Evolutionary conservation across 148 eudicot species (phyloP).

Genomic region (Silene latifolia): DNA sequence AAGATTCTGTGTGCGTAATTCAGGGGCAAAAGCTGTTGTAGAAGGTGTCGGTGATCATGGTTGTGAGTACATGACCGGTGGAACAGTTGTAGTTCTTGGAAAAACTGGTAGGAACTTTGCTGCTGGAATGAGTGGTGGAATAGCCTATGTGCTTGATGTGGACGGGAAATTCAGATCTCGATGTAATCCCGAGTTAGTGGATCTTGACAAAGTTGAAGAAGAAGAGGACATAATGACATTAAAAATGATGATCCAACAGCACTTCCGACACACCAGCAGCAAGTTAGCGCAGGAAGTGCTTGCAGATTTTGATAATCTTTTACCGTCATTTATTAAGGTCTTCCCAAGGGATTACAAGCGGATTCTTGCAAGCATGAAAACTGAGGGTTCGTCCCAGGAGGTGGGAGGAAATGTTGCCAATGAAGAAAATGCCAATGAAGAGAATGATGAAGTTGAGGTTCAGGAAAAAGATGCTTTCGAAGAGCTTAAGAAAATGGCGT

Average conservation of each 20-base stretch:
- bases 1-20: slow-evolving; percentile 92
- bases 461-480: slow-evolving; percentile 81
- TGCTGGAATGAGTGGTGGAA: slow-evolving; percentile 99
- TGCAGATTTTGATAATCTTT: slow-evolving; percentile 60
- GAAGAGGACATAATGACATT: slow-evolving; percentile 84
- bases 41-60: slow-evolving; percentile 99
- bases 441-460: slow-evolving; percentile 60
- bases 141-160: slow-evolving; percentile 82
- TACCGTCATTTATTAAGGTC: slow-evolving; percentile 84
- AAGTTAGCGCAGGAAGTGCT: slow-evolving; percentile 80
- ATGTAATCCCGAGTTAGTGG: slow-evolving; percentile 89
- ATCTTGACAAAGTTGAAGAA: slow-evolving; percentile 91
- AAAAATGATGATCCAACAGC: slow-evolving; percentile 94
- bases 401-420: slow-evolving; percentile 44
- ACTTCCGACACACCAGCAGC: slow-evolving; percentile 91
- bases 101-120: slow-evolving; percentile 97
- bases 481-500: slow-evolving; percentile 82
- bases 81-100: slow-evolving; percentile 82
- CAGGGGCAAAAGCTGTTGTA: slow-evolving; percentile 94
- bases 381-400: slow-evolving; percentile 48
- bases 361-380: slow-evolving; percentile 66
- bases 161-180: slow-evolving; percentile 59
- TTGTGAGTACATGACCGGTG: slow-evolving; percentile 99
- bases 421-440: slow-evolving; percentile 51
- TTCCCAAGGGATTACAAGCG: slow-evolving; percentile 96